Evolutionary conservation across 768 basidiomycete species (phyloP).

Genomic region (Lentinula raphanica): DNA sequence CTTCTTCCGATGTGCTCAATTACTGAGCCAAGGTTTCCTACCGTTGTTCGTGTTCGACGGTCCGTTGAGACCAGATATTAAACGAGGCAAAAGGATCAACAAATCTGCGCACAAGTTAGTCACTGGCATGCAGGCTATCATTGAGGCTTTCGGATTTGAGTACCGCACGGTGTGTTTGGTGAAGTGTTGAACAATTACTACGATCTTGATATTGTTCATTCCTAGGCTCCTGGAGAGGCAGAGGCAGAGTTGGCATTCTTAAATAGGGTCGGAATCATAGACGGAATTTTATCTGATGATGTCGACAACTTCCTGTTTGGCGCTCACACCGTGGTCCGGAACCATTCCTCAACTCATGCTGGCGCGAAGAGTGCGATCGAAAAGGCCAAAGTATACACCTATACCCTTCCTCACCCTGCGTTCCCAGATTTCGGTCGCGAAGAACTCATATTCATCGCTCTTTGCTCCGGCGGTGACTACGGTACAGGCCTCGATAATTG

Average conservation of each 20-base stretch:
- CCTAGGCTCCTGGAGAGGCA: constrained; percentile 50
- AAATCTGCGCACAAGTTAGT: constrained; percentile 60
- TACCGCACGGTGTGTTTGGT: constrained; percentile 52
- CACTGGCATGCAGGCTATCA: constrained; percentile 72
- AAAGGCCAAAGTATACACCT: constrained; percentile 59
- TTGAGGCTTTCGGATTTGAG: constrained; percentile 77
- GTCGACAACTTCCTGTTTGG: constrained; percentile 93
- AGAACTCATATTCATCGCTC: constrained; percentile 77
- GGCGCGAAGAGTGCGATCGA: constrained; percentile 69
- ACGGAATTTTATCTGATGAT: constrained; percentile 88
- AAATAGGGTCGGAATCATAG: constrained; percentile 75
- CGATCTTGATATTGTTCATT: constrained; percentile 20
- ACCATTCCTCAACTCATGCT: constrained; percentile 64
- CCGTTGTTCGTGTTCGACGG: constrained; percentile 94
- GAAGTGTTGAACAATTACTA: constrained; percentile 10
- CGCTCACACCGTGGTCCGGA: constrained; percentile 76
- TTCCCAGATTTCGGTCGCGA: constrained; percentile 41
- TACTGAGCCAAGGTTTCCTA: constrained; percentile 74
- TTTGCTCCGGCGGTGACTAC: constrained; percentile 91
- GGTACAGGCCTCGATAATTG: constrained; percentile 63
- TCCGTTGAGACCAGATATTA: constrained; percentile 73
- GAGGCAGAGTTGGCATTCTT: constrained; percentile 88
- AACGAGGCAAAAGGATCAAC: constrained; percentile 70
- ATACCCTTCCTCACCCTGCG: constrained; percentile 36
- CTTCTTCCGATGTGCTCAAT: constrained; percentile 78